phyloP scores from a whole-genome alignment of 108 stramenopile species.

The Fragilariopsis cylindrus region DNA sequence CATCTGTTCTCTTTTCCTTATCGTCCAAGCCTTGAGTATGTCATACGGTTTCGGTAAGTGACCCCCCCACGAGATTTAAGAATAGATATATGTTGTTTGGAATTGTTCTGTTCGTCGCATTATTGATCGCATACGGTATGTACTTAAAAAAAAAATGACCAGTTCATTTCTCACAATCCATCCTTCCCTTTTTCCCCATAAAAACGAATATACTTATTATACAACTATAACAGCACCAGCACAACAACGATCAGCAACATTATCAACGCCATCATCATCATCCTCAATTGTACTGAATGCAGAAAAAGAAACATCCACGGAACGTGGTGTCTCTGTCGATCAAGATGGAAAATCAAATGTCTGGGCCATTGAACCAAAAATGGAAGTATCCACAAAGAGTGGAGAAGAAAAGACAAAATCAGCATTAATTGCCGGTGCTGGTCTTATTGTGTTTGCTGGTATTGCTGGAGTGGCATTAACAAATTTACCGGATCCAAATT shows the following conservation, averaged over 20 bases:
- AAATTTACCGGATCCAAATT: slow-evolving; percentile 87
- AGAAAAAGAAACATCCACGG: slow-evolving; percentile 33
- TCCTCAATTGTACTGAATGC: slow-evolving; percentile 8
- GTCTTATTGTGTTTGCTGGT: slow-evolving; percentile 72
- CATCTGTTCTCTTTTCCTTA: slow-evolving; percentile 4
- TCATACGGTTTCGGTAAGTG: slow-evolving; percentile 21
- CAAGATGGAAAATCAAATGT: slow-evolving; percentile 96
- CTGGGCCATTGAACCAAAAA: slow-evolving; percentile 97
- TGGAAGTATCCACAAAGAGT: slow-evolving; percentile 83
- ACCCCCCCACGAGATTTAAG: neutral
- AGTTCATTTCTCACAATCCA: neutral
- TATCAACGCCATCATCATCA: neutral
- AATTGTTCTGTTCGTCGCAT: neutral
- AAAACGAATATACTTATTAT: no score
- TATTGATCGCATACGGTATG: neutral
- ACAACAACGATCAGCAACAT: slow-evolving; percentile 5
- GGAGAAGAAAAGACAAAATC: slow-evolving; percentile 74
- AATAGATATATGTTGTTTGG: neutral
- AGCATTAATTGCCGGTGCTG: slow-evolving; percentile 60
- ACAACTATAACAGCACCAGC: neutral
- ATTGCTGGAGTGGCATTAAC: slow-evolving; percentile 72
- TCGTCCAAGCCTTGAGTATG: slow-evolving; percentile 20
- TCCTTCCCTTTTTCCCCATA: neutral
- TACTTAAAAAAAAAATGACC: neutral
- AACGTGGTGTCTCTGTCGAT: slow-evolving; percentile 87